Conservation (phyloP, 441 rosid genomes). For the Euphorbia celastroides region DNA sequence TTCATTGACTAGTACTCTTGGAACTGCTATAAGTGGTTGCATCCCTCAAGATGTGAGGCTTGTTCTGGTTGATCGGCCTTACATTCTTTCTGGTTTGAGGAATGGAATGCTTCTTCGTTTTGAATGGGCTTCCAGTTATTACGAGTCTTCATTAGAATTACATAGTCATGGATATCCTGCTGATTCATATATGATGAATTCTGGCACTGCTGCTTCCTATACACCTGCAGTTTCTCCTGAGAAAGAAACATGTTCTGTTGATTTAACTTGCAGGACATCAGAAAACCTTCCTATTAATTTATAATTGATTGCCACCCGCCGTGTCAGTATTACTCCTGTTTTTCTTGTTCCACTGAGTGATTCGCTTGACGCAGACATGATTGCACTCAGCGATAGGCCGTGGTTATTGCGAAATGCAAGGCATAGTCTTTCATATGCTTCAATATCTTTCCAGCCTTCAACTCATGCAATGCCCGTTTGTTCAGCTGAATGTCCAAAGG, state of each 20-base stretch:
- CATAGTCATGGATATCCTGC: constrained; percentile 22
- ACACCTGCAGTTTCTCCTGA: constrained; percentile 27
- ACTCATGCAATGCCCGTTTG: constrained; percentile 97
- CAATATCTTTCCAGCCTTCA: constrained; percentile 92
- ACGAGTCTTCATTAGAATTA: constrained; percentile 34
- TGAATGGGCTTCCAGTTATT: constrained; percentile 73
- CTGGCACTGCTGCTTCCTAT: constrained; percentile 23
- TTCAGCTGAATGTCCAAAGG: constrained; percentile 85
- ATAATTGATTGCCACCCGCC: constrained; percentile 83
- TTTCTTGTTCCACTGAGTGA: constrained; percentile 87
- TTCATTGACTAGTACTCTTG: constrained; percentile 59
- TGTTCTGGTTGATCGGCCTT: constrained; percentile 74
- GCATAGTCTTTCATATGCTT: constrained; percentile 84
- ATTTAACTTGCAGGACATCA: constrained; percentile 23
- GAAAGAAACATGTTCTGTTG: constrained; percentile 27
- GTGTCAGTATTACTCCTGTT: constrained; percentile 95
- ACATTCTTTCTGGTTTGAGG: constrained; percentile 89
- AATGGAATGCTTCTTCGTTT: constrained; percentile 98
- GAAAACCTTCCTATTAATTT: constrained; percentile 51
- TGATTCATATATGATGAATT: constrained; percentile 32
- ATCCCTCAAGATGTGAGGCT: constrained; percentile 98
- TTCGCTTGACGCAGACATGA: constrained; percentile 72
- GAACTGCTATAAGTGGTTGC: constrained; percentile 75
- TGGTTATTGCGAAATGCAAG: constrained; percentile 95
- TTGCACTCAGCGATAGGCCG: constrained; percentile 94